These are phyloP conservation scores for Shiraia sp. DNA, from an alignment of 2,329 filamentous ascomycete genomes.

Conservation along the genomic window DNA sequence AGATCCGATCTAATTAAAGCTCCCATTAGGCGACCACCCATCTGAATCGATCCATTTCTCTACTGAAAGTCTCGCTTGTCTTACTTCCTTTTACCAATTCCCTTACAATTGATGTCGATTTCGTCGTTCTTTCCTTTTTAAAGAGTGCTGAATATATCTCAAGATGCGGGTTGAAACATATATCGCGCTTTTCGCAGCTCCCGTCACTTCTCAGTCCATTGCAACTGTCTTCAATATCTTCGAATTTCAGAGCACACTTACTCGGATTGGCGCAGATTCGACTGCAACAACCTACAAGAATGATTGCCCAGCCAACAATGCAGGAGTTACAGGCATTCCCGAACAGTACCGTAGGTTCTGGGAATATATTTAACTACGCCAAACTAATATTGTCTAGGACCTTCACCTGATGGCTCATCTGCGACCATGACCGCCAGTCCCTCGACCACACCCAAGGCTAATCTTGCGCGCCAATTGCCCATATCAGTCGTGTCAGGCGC, in stretches of 20 bases:
- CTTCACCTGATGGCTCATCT: background rate
- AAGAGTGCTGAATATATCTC: background rate
- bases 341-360: conserved; percentile 1
- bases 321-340: conserved; percentile 15
- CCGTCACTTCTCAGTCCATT: conserved; percentile 21
- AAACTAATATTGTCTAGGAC: conserved; percentile 1
- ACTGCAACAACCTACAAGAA: conserved; percentile 28
- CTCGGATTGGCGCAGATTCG: conserved; percentile 21
- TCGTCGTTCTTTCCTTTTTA: background rate
- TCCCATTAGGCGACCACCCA: too few species aligned
- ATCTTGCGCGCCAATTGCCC: background rate
- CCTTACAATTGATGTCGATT: too few species aligned
- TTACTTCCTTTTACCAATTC: too few species aligned
- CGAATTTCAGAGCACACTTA: conserved; percentile 16
- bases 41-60: too few species aligned
- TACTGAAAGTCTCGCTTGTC: too few species aligned
- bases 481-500: conserved; percentile 11
- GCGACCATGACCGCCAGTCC: conserved; percentile 8
- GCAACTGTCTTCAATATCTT: conserved; percentile 21
- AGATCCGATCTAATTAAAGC: too few species aligned
- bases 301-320: conserved; percentile 13
- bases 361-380: background rate
- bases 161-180: conserved; percentile 24
- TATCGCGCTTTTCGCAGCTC: conserved; percentile 19
- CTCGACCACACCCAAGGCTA: conserved; percentile 2